These are phyloP conservation scores for Phytopythium litorale DNA, from an alignment of 352 stramenopile genomes.

Conservation along the genomic window DNA sequence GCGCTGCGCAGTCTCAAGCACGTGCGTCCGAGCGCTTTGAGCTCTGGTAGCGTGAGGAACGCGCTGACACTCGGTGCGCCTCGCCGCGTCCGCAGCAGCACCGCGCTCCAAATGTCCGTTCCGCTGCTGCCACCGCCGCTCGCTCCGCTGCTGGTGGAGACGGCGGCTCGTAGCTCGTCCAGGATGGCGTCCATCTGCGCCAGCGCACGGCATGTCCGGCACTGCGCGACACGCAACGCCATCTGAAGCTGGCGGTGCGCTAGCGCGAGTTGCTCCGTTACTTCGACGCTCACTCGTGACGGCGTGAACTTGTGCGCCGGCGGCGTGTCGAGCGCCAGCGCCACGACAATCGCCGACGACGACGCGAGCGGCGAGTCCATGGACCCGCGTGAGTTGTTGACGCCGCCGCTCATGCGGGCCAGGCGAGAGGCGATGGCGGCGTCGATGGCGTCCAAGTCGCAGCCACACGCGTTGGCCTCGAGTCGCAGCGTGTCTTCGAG, in stretches of 20 bases:
- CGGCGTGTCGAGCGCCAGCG: slow-evolving; percentile 43
- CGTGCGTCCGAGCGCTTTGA: slow-evolving; percentile 29
- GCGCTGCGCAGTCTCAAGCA: slow-evolving; percentile 24
- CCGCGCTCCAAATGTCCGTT: slow-evolving; percentile 20
- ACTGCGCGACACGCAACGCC: slow-evolving; percentile 63
- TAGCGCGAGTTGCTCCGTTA: slow-evolving; percentile 53
- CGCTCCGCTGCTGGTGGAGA: slow-evolving; percentile 10
- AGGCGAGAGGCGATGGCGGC: slow-evolving; percentile 25
- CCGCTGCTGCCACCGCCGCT: background rate
- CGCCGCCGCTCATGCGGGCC: slow-evolving; percentile 12
- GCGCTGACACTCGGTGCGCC: background rate
- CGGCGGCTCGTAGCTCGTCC: slow-evolving; percentile 37
- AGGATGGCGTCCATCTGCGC: slow-evolving; percentile 62
- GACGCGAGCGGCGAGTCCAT: slow-evolving; percentile 2
- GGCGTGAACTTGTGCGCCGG: slow-evolving; percentile 65
- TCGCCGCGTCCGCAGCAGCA: slow-evolving; percentile 16
- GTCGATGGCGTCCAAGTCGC: slow-evolving; percentile 44
- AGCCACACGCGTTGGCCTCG: slow-evolving; percentile 37
- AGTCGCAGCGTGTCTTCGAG: slow-evolving; percentile 43
- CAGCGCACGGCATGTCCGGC: slow-evolving; percentile 40
- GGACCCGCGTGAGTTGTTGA: slow-evolving; percentile 20
- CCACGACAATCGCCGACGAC: slow-evolving; percentile 17
- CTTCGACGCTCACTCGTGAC: slow-evolving; percentile 47
- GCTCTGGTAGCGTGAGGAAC: slow-evolving; percentile 48
- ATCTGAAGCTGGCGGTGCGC: slow-evolving; percentile 68